Conservation (phyloP, 2,329 filamentous ascomycete genomes). For the Colletotrichum melonis region DNA sequence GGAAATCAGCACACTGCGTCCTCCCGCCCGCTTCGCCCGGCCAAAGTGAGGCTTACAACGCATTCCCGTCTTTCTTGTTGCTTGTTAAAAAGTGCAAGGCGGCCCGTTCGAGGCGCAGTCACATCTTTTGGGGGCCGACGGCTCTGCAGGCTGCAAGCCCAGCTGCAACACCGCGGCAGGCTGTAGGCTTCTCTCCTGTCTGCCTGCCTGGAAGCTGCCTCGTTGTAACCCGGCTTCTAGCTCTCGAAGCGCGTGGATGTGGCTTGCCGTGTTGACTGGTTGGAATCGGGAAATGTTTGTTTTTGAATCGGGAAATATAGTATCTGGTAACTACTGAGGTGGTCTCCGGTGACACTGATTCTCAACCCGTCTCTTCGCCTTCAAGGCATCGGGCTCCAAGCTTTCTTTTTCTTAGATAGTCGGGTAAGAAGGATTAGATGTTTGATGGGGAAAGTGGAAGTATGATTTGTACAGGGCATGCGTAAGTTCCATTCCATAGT, state of each 20-base stretch:
- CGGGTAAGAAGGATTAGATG: neutral
- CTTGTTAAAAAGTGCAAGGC: neutral
- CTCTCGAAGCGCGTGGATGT: too few species aligned
- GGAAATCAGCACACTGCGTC: constrained; percentile 5
- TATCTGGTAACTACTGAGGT: too few species aligned
- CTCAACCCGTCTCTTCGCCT: neutral
- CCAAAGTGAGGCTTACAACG: constrained; percentile 16
- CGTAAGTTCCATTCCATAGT: neutral
- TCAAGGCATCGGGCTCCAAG: neutral
- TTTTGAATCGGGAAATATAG: too few species aligned
- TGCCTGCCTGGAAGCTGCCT: neutral
- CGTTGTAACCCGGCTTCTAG: too few species aligned
- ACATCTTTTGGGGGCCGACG: neutral
- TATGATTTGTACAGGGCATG: neutral
- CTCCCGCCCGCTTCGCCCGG: constrained; percentile 7
- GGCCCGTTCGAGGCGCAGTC: constrained; percentile 19
- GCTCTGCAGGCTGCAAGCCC: neutral
- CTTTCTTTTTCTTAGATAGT: neutral
- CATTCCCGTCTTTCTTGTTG: neutral
- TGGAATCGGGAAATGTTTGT: too few species aligned
- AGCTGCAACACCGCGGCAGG: neutral
- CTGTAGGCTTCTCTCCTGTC: neutral
- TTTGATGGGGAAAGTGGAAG: neutral
- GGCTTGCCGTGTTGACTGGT: too few species aligned
- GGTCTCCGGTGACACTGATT: too few species aligned